phyloP scores from a whole-genome alignment of 495 filamentous ascomycete genomes.

The Penicillium mononematosum region DNA sequence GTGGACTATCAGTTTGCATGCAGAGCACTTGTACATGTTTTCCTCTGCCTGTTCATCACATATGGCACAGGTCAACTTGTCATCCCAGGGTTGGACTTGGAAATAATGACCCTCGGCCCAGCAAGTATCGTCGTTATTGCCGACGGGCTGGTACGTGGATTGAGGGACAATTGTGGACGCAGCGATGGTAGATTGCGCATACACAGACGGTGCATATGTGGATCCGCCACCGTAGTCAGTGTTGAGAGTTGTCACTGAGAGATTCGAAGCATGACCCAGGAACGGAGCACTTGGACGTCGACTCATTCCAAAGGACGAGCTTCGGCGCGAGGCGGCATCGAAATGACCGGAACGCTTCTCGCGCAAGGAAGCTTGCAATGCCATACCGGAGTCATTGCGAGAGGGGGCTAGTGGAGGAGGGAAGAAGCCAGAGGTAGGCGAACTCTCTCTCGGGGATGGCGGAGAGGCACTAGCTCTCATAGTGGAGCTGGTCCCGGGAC shows the following conservation, averaged over 20 bases:
- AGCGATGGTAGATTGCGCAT: slow-evolving; percentile 94
- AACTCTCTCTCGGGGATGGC: slow-evolving; percentile 70
- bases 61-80: slow-evolving; percentile 70
- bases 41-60: slow-evolving; percentile 91
- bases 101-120: slow-evolving; percentile 97
- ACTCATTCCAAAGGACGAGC: slow-evolving; percentile 82
- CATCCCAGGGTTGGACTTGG: slow-evolving; percentile 66
- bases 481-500: slow-evolving; percentile 80
- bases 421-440: slow-evolving; percentile 78
- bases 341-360: slow-evolving; percentile 97
- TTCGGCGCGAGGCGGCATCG: slow-evolving; percentile 77
- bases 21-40: slow-evolving; percentile 79
- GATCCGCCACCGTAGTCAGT: slow-evolving; percentile 71
- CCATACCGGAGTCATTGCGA: slow-evolving; percentile 87
- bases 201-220: slow-evolving; percentile 90
- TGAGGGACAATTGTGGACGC: slow-evolving; percentile 98
- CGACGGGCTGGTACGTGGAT: slow-evolving; percentile 77
- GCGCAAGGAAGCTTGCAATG: slow-evolving; percentile 75
- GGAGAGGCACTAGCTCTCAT: slow-evolving; percentile 65
- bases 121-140: slow-evolving; percentile 78
- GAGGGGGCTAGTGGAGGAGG: slow-evolving; percentile 72
- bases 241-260: slow-evolving; percentile 80
- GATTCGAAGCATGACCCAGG: slow-evolving; percentile 72
- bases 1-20: slow-evolving; percentile 76
- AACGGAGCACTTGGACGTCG: slow-evolving; percentile 85